Evolutionary conservation across 176 grass and related monocot species (phyloP).

Genomic region (Triticum monococcum): DNA sequence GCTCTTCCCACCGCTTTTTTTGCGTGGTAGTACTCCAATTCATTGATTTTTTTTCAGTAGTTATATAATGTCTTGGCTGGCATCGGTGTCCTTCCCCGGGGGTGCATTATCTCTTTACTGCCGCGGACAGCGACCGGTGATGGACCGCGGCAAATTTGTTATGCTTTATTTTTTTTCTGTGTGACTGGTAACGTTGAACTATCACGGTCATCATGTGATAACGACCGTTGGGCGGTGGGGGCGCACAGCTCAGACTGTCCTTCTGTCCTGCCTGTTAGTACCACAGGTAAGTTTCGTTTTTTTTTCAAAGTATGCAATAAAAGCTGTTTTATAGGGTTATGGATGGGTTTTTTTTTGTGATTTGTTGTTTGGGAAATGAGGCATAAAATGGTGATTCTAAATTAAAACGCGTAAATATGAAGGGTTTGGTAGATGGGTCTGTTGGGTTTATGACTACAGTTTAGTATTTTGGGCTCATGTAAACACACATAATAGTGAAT

Average conservation of each 20-base stretch:
- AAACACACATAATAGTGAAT: too few species aligned
- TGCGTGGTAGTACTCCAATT: not conserved
- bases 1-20: not conserved
- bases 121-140: constrained; percentile 39
- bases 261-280: too few species aligned
- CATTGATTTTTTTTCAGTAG: not conserved
- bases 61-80: constrained; percentile 13
- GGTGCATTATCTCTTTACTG: not conserved
- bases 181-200: constrained; percentile 24
- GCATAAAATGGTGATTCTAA: too few species aligned
- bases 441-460: too few species aligned
- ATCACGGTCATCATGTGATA: constrained; percentile 37
- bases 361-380: too few species aligned
- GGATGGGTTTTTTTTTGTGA: too few species aligned
- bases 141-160: constrained; percentile 5
- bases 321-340: too few species aligned
- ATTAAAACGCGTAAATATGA: too few species aligned
- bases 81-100: not conserved
- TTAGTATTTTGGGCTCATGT: too few species aligned
- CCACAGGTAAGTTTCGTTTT: too few species aligned
- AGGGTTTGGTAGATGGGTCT: too few species aligned
- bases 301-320: too few species aligned
- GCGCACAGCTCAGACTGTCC: not conserved
- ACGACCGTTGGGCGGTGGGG: not conserved
- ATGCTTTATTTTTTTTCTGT: not conserved